phyloP scores from a whole-genome alignment of 2,329 filamentous ascomycete genomes.

The Exophiala viscosa region DNA sequence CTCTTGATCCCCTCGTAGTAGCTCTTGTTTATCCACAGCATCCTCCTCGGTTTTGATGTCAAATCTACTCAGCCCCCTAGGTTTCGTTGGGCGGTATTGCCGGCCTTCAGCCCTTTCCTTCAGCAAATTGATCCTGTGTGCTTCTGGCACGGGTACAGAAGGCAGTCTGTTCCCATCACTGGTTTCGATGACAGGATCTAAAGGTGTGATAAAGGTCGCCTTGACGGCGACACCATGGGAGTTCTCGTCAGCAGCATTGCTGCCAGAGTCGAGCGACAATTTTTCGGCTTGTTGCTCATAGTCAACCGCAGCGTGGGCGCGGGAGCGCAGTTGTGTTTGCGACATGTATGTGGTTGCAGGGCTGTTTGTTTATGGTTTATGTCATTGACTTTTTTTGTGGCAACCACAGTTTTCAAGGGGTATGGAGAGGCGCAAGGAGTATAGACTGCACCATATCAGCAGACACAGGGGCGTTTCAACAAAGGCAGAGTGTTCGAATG shows the following conservation, averaged over 20 bases:
- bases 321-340: slow-evolving; percentile 19
- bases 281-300: slow-evolving; percentile 30
- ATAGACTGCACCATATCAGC: neutral
- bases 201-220: slow-evolving; percentile 54
- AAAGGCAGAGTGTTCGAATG: too few relatives aligned
- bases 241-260: slow-evolving; percentile 3
- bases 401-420: neutral
- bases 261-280: slow-evolving; percentile 27
- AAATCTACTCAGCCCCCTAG: slow-evolving; percentile 19
- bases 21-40: slow-evolving; percentile 9
- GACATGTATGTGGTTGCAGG: slow-evolving; percentile 12
- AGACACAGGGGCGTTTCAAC: neutral
- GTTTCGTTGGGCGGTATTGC: slow-evolving; percentile 6
- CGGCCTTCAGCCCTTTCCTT: slow-evolving; percentile 26
- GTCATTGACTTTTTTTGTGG: slow-evolving; percentile 2
- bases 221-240: slow-evolving; percentile 27
- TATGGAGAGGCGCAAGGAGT: neutral
- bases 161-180: slow-evolving; percentile 64
- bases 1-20: slow-evolving; percentile 9
- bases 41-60: slow-evolving; percentile 6
- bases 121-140: slow-evolving; percentile 61
- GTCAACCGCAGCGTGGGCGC: slow-evolving; percentile 20
- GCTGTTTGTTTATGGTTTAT: slow-evolving; percentile 1
- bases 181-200: slow-evolving; percentile 69
- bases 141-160: slow-evolving; percentile 65